phyloP scores from a whole-genome alignment of 2,329 filamentous ascomycete species.

The Stagonosporopsis cucurbitacearum region DNA sequence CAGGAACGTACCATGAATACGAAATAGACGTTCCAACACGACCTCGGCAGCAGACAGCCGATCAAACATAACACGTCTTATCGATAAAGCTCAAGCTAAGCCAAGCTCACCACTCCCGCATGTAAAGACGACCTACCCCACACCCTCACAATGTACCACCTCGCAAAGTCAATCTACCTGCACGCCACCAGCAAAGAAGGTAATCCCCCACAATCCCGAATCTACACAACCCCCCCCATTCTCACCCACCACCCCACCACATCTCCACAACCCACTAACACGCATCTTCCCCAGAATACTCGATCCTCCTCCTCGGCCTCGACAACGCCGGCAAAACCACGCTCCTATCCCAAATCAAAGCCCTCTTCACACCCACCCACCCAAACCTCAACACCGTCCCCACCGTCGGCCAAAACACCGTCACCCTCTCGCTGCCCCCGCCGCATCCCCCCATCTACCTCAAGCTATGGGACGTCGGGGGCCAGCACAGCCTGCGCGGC shows the following conservation, averaged over 20 bases:
- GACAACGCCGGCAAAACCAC: conserved; percentile 99
- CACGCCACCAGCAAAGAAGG: conserved; percentile 98
- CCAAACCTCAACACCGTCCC: conserved; percentile 83
- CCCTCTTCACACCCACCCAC: conserved; percentile 76
- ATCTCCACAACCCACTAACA: conserved; percentile 13
- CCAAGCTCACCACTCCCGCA: neutral
- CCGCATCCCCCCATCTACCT: conserved; percentile 84
- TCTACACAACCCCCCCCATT: neutral
- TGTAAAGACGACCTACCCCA: conserved; percentile 1
- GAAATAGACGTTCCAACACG: too few relatives aligned
- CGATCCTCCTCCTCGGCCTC: conserved; percentile 92
- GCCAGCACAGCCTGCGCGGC: conserved; percentile 84
- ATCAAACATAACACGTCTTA: neutral
- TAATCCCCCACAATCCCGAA: conserved; percentile 45
- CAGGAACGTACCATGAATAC: too few relatives aligned
- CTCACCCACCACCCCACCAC: neutral
- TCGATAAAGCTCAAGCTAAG: conserved; percentile 12
- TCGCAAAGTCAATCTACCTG: conserved; percentile 92
- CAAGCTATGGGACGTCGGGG: conserved; percentile 98
- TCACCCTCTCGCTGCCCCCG: conserved; percentile 74
- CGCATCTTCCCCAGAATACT: conserved; percentile 79
- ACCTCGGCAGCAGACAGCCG: conserved; percentile 1
- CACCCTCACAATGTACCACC: conserved; percentile 79
- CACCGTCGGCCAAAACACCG: conserved; percentile 96
- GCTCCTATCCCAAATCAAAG: conserved; percentile 94